Conservation (phyloP, 2,329 filamentous ascomycete species). For the Esteya vermicola region DNA sequence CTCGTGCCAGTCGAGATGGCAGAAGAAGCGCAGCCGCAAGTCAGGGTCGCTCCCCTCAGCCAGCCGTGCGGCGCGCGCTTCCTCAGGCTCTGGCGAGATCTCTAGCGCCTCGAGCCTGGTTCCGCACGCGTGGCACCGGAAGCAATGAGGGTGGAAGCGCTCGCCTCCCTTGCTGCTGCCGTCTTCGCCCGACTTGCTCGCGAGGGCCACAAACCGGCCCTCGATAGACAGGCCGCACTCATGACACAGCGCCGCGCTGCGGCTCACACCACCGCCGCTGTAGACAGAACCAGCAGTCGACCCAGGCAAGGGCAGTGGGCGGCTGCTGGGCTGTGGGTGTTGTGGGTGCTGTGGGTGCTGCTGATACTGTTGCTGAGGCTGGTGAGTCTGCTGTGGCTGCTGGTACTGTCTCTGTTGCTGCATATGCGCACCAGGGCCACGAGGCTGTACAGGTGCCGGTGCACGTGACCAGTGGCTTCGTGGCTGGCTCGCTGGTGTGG, state of each 20-base stretch:
- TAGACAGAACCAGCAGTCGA: neutral
- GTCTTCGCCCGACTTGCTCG: constrained; percentile 37
- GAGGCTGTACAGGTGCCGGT: constrained; percentile 19
- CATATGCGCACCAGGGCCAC: neutral
- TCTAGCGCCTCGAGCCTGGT: constrained; percentile 87
- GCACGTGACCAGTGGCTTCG: constrained; percentile 47
- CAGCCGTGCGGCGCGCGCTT: constrained; percentile 55
- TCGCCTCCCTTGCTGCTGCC: neutral
- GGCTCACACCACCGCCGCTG: constrained; percentile 18
- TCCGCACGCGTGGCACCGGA: constrained; percentile 75
- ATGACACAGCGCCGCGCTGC: constrained; percentile 61
- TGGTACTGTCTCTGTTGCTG: too few species aligned
- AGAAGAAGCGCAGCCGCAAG: constrained; percentile 71
- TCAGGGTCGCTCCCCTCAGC: constrained; percentile 60
- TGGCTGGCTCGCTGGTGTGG: constrained; percentile 27
- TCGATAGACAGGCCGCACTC: constrained; percentile 76
- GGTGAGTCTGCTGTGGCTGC: too few species aligned
- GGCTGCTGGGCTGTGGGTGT: too few species aligned
- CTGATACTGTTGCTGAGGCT: too few species aligned
- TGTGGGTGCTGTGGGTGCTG: too few species aligned
- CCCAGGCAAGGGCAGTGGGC: neutral
- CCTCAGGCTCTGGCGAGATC: constrained; percentile 83
- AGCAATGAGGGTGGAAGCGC: constrained; percentile 89
- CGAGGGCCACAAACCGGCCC: constrained; percentile 76
- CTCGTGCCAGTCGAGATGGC: constrained; percentile 98